A percentile compares a stretch with the other conserved stretches of the same genome.
phyloP scores from a whole-genome alignment of 2,329 filamentous ascomycete species.

The Nectriaceae sp. region DNA sequence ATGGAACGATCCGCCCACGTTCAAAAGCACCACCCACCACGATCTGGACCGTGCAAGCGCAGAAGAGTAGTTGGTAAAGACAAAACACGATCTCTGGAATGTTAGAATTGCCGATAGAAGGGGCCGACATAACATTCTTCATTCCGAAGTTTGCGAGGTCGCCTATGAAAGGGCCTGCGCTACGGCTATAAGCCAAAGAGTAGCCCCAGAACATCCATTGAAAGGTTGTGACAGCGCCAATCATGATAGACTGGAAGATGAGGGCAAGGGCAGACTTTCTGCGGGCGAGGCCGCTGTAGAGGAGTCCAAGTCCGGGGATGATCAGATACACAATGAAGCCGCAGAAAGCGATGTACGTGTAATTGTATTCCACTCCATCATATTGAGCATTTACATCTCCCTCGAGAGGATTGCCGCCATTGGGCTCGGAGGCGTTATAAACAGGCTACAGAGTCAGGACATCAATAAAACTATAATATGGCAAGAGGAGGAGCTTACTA shows the following conservation, averaged over 20 bases:
- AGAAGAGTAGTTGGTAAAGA: slow-evolving; percentile 24
- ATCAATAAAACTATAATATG: too few species aligned
- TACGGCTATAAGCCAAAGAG: slow-evolving; percentile 40
- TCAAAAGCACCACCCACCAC: slow-evolving; percentile 39
- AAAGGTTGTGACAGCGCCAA: slow-evolving; percentile 43
- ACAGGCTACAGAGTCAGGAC: too few species aligned
- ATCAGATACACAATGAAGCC: slow-evolving; percentile 17
- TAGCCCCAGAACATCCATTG: slow-evolving; percentile 51
- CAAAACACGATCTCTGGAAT: slow-evolving; percentile 39
- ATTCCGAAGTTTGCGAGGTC: slow-evolving; percentile 36
- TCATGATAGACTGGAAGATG: slow-evolving; percentile 48
- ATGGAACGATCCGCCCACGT: slow-evolving; percentile 40
- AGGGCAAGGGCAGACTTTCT: slow-evolving; percentile 42
- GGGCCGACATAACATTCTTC: slow-evolving; percentile 35
- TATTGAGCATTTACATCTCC: slow-evolving; percentile 15
- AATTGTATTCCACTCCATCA: slow-evolving; percentile 13
- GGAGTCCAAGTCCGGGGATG: slow-evolving; percentile 29
- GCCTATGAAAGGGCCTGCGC: slow-evolving; percentile 35
- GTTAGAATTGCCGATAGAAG: slow-evolving; percentile 34
- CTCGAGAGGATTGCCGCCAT: slow-evolving; percentile 13
- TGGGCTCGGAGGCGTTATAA: slow-evolving; percentile 14
- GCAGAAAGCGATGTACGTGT: slow-evolving; percentile 16
- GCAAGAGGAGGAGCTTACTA: too few species aligned
- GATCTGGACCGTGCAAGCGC: slow-evolving; percentile 36
- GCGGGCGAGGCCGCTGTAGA: slow-evolving; percentile 40